Evolutionary conservation across 345 rosid genomes (phyloP).

Genomic region (Lenwebbia sp.): DNA sequence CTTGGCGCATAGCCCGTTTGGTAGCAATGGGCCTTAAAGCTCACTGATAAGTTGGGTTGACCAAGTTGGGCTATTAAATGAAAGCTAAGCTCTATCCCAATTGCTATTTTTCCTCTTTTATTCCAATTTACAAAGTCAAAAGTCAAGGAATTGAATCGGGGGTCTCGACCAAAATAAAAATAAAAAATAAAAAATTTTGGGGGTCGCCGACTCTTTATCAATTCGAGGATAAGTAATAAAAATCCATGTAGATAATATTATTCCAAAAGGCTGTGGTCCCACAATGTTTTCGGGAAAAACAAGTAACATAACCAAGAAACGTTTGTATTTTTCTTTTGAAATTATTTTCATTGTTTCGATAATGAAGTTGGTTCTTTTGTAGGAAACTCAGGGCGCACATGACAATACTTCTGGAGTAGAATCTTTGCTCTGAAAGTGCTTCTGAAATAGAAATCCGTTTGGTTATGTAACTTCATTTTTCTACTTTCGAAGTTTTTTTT

Average conservation of each 20-base stretch:
- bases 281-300: background rate
- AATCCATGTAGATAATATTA: background rate
- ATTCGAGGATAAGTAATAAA: background rate
- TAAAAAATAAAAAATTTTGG: no score
- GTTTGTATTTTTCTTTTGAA: background rate
- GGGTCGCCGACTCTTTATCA: no score
- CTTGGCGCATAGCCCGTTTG: background rate
- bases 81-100: background rate
- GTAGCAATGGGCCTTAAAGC: background rate
- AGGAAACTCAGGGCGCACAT: background rate
- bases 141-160: background rate
- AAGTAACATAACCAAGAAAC: background rate
- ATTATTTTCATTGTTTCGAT: background rate
- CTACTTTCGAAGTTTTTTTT: no score
- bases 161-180: no score
- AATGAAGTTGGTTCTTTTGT: background rate
- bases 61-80: background rate
- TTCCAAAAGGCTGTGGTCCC: background rate
- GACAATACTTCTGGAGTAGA: no score
- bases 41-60: background rate
- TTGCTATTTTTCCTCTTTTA: background rate
- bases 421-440: no score
- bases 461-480: no score
- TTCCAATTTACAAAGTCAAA: background rate
- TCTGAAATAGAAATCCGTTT: no score